Conservation (phyloP, 1,284 basidiomycete genomes). For the Fomitopsis betulina region DNA sequence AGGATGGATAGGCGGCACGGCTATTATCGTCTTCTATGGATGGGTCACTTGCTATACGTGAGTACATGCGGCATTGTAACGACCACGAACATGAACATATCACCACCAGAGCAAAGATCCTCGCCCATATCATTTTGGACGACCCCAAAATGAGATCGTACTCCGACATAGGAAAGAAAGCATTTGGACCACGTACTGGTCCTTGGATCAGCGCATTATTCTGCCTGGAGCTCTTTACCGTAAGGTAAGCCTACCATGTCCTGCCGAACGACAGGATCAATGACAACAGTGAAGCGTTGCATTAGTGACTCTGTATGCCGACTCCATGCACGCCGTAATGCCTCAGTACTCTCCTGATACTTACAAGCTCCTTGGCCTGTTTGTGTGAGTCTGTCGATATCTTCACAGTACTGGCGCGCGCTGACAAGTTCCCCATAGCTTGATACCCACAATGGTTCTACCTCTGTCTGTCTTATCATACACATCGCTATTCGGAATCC, state of each 20-base stretch:
- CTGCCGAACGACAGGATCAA: neutral
- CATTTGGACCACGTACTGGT: conserved; percentile 74
- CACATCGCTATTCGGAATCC: conserved; percentile 80
- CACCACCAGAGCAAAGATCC: conserved; percentile 69
- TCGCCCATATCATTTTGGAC: conserved; percentile 69
- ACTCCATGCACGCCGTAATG: conserved; percentile 74
- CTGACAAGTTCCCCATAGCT: conserved; percentile 31
- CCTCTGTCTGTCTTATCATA: conserved; percentile 83
- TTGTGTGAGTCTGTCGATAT: conserved; percentile 49
- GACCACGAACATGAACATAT: neutral
- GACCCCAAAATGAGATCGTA: conserved; percentile 78
- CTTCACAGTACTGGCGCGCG: neutral
- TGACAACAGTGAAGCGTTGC: conserved; percentile 53
- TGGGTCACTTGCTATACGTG: conserved; percentile 85
- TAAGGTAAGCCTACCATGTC: conserved; percentile 44
- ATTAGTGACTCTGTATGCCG: conserved; percentile 82
- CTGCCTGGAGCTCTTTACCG: conserved; percentile 81
- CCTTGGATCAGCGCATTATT: conserved; percentile 72
- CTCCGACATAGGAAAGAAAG: conserved; percentile 84
- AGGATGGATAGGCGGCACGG: conserved; percentile 78
- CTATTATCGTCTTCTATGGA: conserved; percentile 76
- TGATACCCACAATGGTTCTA: conserved; percentile 81
- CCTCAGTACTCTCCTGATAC: conserved; percentile 62
- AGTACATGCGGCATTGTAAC: conserved; percentile 24
- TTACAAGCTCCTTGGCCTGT: conserved; percentile 73